Base-by-base conservation (phyloP, 2,329 filamentous ascomycete species). In the Simplicillium aogashimaense region DNA sequence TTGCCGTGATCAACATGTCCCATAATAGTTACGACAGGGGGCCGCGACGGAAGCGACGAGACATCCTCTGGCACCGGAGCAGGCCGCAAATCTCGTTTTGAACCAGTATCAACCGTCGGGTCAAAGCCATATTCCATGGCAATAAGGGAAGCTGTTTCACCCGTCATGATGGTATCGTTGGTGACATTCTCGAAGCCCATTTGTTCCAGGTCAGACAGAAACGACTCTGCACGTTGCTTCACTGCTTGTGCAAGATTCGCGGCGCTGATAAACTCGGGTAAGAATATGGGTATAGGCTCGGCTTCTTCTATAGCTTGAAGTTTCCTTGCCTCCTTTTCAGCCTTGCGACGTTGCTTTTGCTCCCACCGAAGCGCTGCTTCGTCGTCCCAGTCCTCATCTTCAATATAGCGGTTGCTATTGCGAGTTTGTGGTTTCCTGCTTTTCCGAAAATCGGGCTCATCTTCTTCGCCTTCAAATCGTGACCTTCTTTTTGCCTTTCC, bases 1-100 rank as follows among this genome's bases (percentile, higher is more conserved):
- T 98, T 98, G 40, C 92, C 92, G 59, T 98, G 92, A 57, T 98
- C 94, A 51, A 98, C 92, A 49, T 98, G 92, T 3, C 92, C 92
- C 94, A 98, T 98, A 54, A 98, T 98, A 1, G 94, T 97, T 31
- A 98, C 89, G 29, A 98, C 87, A 0, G 92, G 94, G 7, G 92
- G 90, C 13, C 94, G 78, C 29, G 68, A 61, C 2, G 88, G 87
- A 7, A 95, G 62, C 12, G 60, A 51, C 0, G 83, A 77, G 37
- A 68, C 73, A 57, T 90, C 86, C 52, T 80, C 79, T 8, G 78
- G 76, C 18, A 72, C 65, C 2, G 87, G 81, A 10, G 81, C 76
- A 17, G 84, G 73, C 45, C 73, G 74, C 31, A 98, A 64, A 58
- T 98, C 90, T 35, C 78, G 68, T 2, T 65, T 58, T 36, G 82